phyloP scores from a whole-genome alignment of 345 rosid species.

The Ceriops decandra region DNA sequence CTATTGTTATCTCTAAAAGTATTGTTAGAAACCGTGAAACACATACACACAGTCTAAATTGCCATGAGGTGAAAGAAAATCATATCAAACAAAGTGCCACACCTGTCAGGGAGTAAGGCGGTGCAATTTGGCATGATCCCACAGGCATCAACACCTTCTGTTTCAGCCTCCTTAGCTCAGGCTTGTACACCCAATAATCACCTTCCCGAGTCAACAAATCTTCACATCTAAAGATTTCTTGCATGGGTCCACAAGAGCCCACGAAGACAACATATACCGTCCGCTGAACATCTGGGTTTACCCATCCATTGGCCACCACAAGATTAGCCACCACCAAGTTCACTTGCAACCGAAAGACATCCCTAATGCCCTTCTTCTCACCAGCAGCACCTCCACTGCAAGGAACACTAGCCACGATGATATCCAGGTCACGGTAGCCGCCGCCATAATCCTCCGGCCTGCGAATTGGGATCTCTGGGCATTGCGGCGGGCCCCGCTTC shows the following conservation, averaged over 20 bases:
- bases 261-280: slow-evolving; percentile 48
- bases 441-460: slow-evolving; percentile 27
- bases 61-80: too few relatives aligned
- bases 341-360: slow-evolving; percentile 68
- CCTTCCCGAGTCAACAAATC: slow-evolving; percentile 52
- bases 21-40: too few relatives aligned
- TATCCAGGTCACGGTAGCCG: slow-evolving; percentile 38
- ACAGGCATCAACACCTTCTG: slow-evolving; percentile 71
- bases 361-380: slow-evolving; percentile 45
- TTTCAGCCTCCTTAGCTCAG: slow-evolving; percentile 46
- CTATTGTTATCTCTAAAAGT: too few relatives aligned
- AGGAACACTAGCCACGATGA: slow-evolving; percentile 63
- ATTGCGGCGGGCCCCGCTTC: slow-evolving; percentile 26
- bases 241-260: slow-evolving; percentile 79
- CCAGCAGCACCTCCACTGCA: slow-evolving; percentile 32
- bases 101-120: slow-evolving; percentile 46
- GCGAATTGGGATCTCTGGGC: slow-evolving; percentile 80
- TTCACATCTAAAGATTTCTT: slow-evolving; percentile 70
- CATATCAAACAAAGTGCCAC: slow-evolving; percentile 4
- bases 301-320: slow-evolving; percentile 44
- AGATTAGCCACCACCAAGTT: slow-evolving; percentile 74
- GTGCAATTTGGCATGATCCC: slow-evolving; percentile 77
- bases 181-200: slow-evolving; percentile 69
- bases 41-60: too few relatives aligned
- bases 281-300: slow-evolving; percentile 15